Base-by-base conservation (phyloP, 352 stramenopile species). In the Pythium folliculosum region DNA sequence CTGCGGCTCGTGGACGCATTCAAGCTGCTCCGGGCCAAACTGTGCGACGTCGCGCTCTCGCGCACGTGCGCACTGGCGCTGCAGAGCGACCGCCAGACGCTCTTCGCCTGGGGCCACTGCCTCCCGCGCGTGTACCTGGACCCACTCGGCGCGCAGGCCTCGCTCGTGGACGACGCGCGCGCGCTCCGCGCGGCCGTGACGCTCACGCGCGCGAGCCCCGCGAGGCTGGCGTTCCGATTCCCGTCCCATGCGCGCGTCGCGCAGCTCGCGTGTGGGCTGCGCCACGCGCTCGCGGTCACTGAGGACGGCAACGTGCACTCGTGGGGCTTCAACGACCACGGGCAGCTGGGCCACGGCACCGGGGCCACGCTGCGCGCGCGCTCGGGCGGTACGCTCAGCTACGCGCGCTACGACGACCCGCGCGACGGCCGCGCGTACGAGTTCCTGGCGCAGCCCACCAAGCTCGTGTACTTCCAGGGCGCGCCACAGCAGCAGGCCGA, bases 271-370 rank as follows among this genome's bases (percentile, higher is more conserved):
- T 91, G 81, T 51, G 85, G 85, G 0, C 68, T 88, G 21, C 72
- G 72, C 37, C 82, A 93, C 53, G 83, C 80, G 8, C 70, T 91
- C 0, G 73, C 77, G 17, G 69, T 90, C 43, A 86, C 78, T 1
- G 27, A 72, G 8, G 71, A 85, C 17, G 81, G 81, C 1, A 86
- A 90, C 65, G 72, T 93, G 2, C 80, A 86, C 53, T 90, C 82
- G 0, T 93, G 85, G 85, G 85, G 85, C 0, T 91, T 91, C 17
- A 90, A 91, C 65, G 82, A 90, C 59, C 85, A 93, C 65, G 85
- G 85, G 5, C 85, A 93, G 50, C 74, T 90, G 2, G 85, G 85
- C 4, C 85, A 93, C 48, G 81, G 82, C n/a, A 65, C 77, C 27
- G 48, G 70, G 2, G 69, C 74, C 19, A 88, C 80, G 13, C 61